These are phyloP conservation scores for Dothiorella sarmentorum DNA, from an alignment of 2,329 filamentous ascomycete species.

Conservation along the genomic window DNA sequence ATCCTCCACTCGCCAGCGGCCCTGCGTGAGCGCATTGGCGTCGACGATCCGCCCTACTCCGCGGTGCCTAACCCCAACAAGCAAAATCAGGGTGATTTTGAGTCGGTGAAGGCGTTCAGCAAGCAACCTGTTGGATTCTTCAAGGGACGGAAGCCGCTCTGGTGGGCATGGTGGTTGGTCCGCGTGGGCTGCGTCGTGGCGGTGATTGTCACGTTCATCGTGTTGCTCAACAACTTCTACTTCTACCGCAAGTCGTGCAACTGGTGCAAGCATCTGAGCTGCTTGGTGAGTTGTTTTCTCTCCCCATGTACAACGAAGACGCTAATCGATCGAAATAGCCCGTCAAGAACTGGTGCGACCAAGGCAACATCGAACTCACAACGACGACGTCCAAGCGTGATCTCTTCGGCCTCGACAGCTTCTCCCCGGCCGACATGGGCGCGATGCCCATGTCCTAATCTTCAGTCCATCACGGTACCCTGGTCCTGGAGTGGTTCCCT, in stretches of 20 bases:
- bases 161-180: conserved; percentile 97
- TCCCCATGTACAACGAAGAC: background rate
- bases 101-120: conserved; percentile 42
- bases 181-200: conserved; percentile 72
- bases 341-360: conserved; percentile 36
- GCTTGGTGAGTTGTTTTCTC: conserved; percentile 64
- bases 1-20: conserved; percentile 84
- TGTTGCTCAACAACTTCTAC: conserved; percentile 91
- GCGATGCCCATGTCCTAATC: background rate
- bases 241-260: conserved; percentile 68
- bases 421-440: background rate
- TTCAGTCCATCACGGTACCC: background rate
- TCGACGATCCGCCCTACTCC: conserved; percentile 66
- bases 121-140: conserved; percentile 68
- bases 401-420: conserved; percentile 16
- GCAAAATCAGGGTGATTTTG: conserved; percentile 55
- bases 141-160: conserved; percentile 84
- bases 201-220: conserved; percentile 80
- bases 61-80: conserved; percentile 48
- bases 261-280: conserved; percentile 96
- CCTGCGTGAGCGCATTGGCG: conserved; percentile 69
- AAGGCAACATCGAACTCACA: conserved; percentile 25
- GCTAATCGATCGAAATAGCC: conserved; percentile 20
- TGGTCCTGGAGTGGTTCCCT: background rate
- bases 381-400: conserved; percentile 17